Conservation (phyloP, 148 eudicot genomes). For the Silene uniflora region DNA sequence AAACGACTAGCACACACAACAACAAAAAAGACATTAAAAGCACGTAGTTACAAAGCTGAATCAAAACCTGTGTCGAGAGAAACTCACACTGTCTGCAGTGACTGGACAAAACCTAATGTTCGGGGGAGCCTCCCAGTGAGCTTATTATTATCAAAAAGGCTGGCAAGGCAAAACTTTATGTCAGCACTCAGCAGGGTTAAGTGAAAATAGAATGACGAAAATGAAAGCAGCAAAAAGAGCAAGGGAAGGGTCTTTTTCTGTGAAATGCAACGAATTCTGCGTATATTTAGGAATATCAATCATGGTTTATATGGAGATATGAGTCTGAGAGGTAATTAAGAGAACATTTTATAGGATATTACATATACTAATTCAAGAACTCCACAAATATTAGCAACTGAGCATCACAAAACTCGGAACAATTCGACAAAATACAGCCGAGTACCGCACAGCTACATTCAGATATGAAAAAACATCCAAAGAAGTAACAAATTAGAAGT, state of each 20-base stretch:
- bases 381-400: too few species aligned
- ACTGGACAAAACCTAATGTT: slow-evolving; percentile 49
- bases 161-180: slow-evolving; percentile 20
- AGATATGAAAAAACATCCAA: neutral
- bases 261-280: too few species aligned
- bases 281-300: too few species aligned
- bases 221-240: neutral
- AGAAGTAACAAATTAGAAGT: neutral
- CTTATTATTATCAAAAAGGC: slow-evolving; percentile 71
- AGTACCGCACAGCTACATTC: neutral
- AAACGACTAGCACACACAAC: slow-evolving; percentile 57
- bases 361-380: too few species aligned
- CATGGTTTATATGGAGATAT: too few species aligned
- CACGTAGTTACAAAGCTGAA: neutral
- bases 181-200: slow-evolving; percentile 1
- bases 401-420: too few species aligned
- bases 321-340: too few species aligned
- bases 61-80: neutral
- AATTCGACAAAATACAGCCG: too few species aligned
- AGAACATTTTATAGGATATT: too few species aligned
- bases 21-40: slow-evolving; percentile 5
- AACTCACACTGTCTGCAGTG: slow-evolving; percentile 71
- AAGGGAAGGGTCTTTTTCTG: too few species aligned
- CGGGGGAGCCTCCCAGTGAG: slow-evolving; percentile 56
- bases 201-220: neutral